Evolutionary conservation across 2,329 filamentous ascomycete genomes (phyloP), one percentile per base, ranked within the genome.

Genomic region (Balansia obtecta): DNA sequence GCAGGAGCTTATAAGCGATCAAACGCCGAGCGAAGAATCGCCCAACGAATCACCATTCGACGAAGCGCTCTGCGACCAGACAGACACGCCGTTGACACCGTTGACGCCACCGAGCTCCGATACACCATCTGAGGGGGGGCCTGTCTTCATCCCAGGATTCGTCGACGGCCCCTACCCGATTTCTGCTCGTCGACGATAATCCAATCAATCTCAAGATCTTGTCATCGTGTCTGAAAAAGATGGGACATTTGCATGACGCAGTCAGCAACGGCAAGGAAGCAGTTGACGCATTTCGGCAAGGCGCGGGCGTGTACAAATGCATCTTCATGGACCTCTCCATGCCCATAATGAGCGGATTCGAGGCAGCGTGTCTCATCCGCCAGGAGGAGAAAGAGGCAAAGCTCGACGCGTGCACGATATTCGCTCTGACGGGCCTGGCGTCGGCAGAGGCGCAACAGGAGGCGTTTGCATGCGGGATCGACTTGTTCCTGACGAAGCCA

Each of bases 401-500:
- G 0, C 57, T 75, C 0, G 53, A 62, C 0, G 70, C 71, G 0
- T 68, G 69, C 1, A 63, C 68, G 2, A 69, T 78, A 9, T 72
- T 77, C 40, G 74, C 74, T 0, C 59, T 79, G 1, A 76, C 74
- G 0, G 75, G 74, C 0, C 61, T 76, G 7, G 72, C 72, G 0
- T 72, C 71, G 18, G 61, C 65, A 0, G 65, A 65, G 22, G 71
- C 72, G 1, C 69, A 75, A 50, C 66, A 74, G 49, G 75, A 77
- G 50, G 74, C 75, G 0, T 70, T 74, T 47, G 70, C 66, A 2
- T 71, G 68, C 44, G 75, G 75, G 0, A 67, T 77, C 20, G 73
- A 78, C 56, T 50, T 76, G 9, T 77, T 76, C 53, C 54, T 77
- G 34, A 75, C 74, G 43, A 76, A 76, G 54, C 74, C 74, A 0